These are phyloP conservation scores for Apophysomyces trapeziformis DNA, from an alignment of 371 early-diverging fungal genomes.

Conservation along the genomic window DNA sequence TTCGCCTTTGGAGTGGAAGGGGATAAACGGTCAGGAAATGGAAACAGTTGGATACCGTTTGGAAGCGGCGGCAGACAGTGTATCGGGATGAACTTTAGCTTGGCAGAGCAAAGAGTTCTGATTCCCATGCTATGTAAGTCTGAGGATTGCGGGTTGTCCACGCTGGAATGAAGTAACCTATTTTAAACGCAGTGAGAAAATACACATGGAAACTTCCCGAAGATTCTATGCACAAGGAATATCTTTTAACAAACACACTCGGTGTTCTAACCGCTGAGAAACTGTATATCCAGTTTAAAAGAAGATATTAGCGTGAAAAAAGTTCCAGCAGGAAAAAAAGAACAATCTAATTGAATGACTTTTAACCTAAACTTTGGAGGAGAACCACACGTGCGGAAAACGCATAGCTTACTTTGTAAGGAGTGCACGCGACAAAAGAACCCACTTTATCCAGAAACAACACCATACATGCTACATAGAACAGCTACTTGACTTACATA, in stretches of 20 bases:
- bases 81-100: slow-evolving; percentile 55
- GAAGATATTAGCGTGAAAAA: slow-evolving; percentile 21
- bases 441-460: too few species aligned
- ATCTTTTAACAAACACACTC: slow-evolving; percentile 12
- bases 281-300: slow-evolving; percentile 20
- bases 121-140: slow-evolving; percentile 41
- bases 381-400: too few species aligned
- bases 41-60: slow-evolving; percentile 44
- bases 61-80: slow-evolving; percentile 51
- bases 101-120: slow-evolving; percentile 51
- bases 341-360: too few species aligned
- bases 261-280: slow-evolving; percentile 9
- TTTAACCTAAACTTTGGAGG: too few species aligned
- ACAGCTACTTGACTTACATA: too few species aligned
- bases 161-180: too few species aligned
- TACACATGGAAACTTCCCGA: slow-evolving; percentile 18
- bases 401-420: too few species aligned
- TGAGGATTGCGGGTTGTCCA: too few species aligned
- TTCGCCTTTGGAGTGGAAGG: slow-evolving; percentile 37
- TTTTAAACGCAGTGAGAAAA: slow-evolving; percentile 19
- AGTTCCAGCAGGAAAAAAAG: too few species aligned
- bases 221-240: slow-evolving; percentile 23
- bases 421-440: too few species aligned
- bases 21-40: slow-evolving; percentile 8
- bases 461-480: too few species aligned